Conservation (phyloP, 805 yeast species). For the Candida rishiriensis region DNA sequence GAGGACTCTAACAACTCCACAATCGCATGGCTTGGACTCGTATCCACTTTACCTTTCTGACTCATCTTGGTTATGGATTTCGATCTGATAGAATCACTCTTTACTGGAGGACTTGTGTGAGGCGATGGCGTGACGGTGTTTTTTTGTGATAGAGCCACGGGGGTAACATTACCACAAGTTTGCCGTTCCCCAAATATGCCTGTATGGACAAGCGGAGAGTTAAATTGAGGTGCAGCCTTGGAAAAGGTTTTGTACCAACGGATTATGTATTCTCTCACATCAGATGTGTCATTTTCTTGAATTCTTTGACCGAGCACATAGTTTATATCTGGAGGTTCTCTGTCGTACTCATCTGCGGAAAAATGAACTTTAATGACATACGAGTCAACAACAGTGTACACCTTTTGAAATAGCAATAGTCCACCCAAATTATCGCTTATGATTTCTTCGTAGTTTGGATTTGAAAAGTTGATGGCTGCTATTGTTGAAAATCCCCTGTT, state of each 20-base stretch:
- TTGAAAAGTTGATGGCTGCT: constrained; percentile 13
- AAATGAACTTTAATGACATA: constrained; percentile 1
- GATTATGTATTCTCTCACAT: not conserved
- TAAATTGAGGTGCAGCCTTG: not conserved
- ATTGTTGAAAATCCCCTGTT: not conserved
- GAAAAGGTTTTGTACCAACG: not conserved
- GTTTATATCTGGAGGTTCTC: constrained; percentile 6
- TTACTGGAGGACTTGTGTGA: too few relatives aligned
- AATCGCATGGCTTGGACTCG: too few relatives aligned
- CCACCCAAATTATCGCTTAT: constrained; percentile 2
- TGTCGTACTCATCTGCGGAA: not conserved
- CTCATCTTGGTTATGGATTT: too few relatives aligned
- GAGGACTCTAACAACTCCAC: too few relatives aligned
- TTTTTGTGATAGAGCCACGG: too few relatives aligned
- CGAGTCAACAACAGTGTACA: constrained; percentile 11
- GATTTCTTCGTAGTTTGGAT: constrained; percentile 1
- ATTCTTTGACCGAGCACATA: constrained; percentile 2
- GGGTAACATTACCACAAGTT: too few relatives aligned
- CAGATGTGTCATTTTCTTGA: not conserved
- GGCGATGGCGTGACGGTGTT: too few relatives aligned
- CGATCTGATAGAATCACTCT: too few relatives aligned
- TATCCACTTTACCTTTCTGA: too few relatives aligned
- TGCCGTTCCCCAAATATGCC: not conserved
- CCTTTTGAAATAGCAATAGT: constrained; percentile 13
- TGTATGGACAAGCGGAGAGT: not conserved